These are phyloP conservation scores for Apiospora phragmitis DNA, from an alignment of 2,329 filamentous ascomycete species.

Conservation along the genomic window DNA sequence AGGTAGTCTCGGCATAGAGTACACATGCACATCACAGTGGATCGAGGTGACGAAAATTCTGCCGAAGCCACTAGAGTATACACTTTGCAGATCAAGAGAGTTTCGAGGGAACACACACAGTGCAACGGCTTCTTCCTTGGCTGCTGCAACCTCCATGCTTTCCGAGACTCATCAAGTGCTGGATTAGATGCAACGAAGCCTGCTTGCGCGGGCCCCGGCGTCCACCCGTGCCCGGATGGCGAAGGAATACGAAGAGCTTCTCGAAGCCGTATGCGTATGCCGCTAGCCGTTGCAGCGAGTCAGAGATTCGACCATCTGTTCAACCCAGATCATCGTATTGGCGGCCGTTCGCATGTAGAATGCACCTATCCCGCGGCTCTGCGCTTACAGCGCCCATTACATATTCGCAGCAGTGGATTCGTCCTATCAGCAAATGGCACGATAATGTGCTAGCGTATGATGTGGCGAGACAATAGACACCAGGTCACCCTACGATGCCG, in stretches of 20 bases:
- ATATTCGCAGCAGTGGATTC: neutral
- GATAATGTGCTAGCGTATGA: neutral
- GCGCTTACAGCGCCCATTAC: neutral
- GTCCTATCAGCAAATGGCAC: neutral
- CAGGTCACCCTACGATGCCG: conserved; percentile 1
- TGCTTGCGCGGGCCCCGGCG: conserved; percentile 1
- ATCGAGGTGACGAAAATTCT: neutral
- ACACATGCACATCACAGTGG: neutral
- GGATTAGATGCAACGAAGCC: neutral
- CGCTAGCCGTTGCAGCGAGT: neutral
- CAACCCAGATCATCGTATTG: conserved; percentile 8
- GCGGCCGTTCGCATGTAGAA: conserved; percentile 3
- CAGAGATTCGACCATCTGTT: neutral
- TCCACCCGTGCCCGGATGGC: neutral
- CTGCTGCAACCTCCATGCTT: neutral
- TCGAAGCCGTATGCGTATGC: conserved; percentile 6
- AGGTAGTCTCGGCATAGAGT: neutral
- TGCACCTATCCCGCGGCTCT: neutral
- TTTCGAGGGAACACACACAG: neutral
- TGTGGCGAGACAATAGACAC: neutral
- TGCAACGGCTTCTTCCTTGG: neutral
- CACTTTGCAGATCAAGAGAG: neutral
- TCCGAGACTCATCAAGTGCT: neutral
- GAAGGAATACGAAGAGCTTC: conserved; percentile 10
- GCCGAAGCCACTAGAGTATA: neutral